Evolutionary conservation across 768 basidiomycete genomes (phyloP).

Genomic region (Neoboletus subvelutipes): DNA sequence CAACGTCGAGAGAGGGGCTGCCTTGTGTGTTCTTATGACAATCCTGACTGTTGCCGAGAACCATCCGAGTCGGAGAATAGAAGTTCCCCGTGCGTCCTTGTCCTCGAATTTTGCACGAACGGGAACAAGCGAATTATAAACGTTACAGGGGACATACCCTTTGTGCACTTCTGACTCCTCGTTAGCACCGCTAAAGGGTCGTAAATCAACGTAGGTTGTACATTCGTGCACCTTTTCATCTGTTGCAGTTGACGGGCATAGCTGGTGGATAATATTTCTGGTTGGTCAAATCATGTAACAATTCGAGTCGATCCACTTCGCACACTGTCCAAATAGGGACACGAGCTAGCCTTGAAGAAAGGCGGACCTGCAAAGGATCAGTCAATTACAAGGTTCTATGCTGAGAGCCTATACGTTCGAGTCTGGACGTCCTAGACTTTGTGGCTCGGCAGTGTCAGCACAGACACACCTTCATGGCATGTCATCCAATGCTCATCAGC

Average conservation of each 20-base stretch:
- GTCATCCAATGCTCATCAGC: background rate
- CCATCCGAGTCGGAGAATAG: background rate
- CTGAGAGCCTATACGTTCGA: background rate
- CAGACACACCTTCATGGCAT: slow-evolving; percentile 6
- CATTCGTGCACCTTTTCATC: background rate
- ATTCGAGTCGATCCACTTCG: background rate
- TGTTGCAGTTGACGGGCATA: background rate
- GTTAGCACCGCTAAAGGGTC: background rate
- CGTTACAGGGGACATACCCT: background rate
- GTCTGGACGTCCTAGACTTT: background rate
- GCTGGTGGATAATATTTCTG: background rate
- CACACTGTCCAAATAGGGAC: background rate
- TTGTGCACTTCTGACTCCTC: background rate
- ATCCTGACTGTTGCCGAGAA: background rate
- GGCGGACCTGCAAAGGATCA: background rate
- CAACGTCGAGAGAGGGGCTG: background rate
- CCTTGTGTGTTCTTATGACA: background rate
- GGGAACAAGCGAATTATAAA: background rate
- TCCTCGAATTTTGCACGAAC: background rate
- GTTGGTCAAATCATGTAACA: background rate
- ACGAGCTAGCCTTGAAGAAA: background rate
- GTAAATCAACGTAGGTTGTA: background rate
- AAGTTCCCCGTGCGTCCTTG: background rate
- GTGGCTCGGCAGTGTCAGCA: background rate
- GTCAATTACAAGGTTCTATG: background rate